Conservation (phyloP, 805 yeast species). For the Candida taoyuanica region DNA sequence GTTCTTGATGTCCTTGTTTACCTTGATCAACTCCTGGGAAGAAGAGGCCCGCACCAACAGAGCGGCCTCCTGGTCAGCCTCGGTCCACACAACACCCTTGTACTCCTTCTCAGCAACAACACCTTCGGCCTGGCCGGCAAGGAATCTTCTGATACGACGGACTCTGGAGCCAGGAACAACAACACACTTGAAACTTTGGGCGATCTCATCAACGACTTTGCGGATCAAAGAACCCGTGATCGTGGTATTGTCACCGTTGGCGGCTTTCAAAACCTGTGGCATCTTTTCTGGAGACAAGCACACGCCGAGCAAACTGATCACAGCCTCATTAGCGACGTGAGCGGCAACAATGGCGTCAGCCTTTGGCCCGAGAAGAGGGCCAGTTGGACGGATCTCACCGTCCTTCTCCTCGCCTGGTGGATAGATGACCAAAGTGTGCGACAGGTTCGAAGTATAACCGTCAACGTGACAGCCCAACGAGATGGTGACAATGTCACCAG, state of each 20-base stretch:
- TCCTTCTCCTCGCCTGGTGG: slow-evolving; percentile 51
- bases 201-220: slow-evolving; percentile 76
- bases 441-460: slow-evolving; percentile 83
- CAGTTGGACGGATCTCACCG: slow-evolving; percentile 46
- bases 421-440: slow-evolving; percentile 83
- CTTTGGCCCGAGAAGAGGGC: slow-evolving; percentile 76
- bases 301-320: slow-evolving; percentile 70
- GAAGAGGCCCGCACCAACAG: slow-evolving; percentile 42
- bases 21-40: slow-evolving; percentile 37
- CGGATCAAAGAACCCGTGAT: slow-evolving; percentile 73
- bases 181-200: slow-evolving; percentile 73
- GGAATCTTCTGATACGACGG: slow-evolving; percentile 85
- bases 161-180: slow-evolving; percentile 92
- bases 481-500: slow-evolving; percentile 85
- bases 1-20: slow-evolving; percentile 32
- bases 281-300: slow-evolving; percentile 72
- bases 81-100: slow-evolving; percentile 89
- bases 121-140: slow-evolving; percentile 94
- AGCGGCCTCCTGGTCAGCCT: slow-evolving; percentile 66
- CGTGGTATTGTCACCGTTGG: slow-evolving; percentile 26
- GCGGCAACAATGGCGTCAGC: slow-evolving; percentile 92
- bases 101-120: slow-evolving; percentile 87
- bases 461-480: slow-evolving; percentile 89
- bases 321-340: slow-evolving; percentile 83
- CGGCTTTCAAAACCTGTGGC: slow-evolving; percentile 44